Evolutionary conservation across 108 stramenopile species (phyloP), one percentile per base, ranked within the genome.

Genomic region (Nitzschia palea): DNA sequence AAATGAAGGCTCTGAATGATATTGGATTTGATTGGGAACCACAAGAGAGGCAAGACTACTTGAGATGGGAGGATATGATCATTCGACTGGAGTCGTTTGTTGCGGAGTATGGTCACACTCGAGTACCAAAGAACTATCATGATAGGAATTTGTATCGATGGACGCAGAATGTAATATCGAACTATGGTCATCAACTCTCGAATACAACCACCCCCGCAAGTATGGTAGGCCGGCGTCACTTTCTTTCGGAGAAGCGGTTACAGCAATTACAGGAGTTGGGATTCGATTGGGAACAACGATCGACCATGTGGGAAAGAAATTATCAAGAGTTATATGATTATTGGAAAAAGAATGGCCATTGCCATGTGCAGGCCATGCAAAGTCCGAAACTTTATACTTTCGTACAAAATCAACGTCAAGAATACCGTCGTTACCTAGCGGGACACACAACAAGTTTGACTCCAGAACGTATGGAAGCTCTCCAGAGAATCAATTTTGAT

Each of bases 331-430:
- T 83, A 8, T 55, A 48, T 4, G 52, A 40, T n/a, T 78, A 53
- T 56, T 45, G 51, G n/a, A 34, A 51, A 15, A 28, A 45, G 33
- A 28, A 71, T 47, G 77, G 80, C 10, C 52, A 85, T 45, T 71
- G 53, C 25, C 47, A 20, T 5, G 84, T 81, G 18, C 52, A 72
- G 2, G 2, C 28, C 3, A 30, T 65, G 26, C 42, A 56, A n/a
- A 51, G 65, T 48, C 54, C 18, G 0, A 33, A 55, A 55, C 56
- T 84, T 20, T 44, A 74, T 9, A 36, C 67, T 10, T 86, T 80
- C 68, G 54, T 80, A 18, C 63, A 59, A 18, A 73, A 82, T 65
- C 81, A 77, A 66, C 71, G 74, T 55, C 62, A 68, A 20, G 52
- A 80, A 23, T 82, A 74, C 55, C 43, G 54, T 18, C 23, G 40